Conservation (phyloP, 768 basidiomycete species). For the Pleurotus djamor region DNA sequence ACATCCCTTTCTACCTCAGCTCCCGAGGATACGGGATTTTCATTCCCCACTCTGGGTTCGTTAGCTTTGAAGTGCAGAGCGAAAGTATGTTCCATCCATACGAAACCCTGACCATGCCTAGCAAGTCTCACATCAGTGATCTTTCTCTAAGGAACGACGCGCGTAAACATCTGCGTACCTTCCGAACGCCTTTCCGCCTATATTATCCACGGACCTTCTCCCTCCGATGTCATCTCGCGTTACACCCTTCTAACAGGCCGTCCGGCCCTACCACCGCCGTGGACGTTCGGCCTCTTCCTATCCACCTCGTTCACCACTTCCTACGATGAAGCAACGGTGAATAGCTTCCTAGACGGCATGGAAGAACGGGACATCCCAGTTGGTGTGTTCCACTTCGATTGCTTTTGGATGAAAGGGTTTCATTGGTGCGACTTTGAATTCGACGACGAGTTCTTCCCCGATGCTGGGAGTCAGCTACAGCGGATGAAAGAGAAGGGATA, state of each 20-base stretch:
- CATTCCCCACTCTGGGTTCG: conserved; percentile 42
- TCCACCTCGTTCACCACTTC: conserved; percentile 46
- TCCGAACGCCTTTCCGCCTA: conserved; percentile 36
- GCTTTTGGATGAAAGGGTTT: conserved; percentile 36
- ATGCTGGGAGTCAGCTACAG: conserved; percentile 34
- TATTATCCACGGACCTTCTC: conserved; percentile 38
- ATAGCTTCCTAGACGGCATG: conserved; percentile 43
- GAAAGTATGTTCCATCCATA: conserved; percentile 28
- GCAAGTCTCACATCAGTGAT: conserved; percentile 14
- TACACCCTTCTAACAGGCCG: conserved; percentile 36
- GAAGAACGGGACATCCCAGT: conserved; percentile 32
- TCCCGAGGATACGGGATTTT: conserved; percentile 45
- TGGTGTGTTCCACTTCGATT: conserved; percentile 45
- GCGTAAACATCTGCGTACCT: conserved; percentile 31
- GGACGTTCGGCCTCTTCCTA: conserved; percentile 49
- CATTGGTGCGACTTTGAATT: conserved; percentile 43
- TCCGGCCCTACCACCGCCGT: conserved; percentile 42
- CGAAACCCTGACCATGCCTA: conserved; percentile 14
- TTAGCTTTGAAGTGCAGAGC: conserved; percentile 43
- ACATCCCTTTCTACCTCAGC: conserved; percentile 34
- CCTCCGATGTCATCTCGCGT: conserved; percentile 23
- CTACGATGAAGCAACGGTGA: conserved; percentile 42
- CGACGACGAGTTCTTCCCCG: conserved; percentile 43
- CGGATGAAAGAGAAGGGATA: conserved; percentile 35
- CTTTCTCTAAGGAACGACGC: conserved; percentile 17